These are phyloP conservation scores for Anisodus acutangulus DNA, from an alignment of 257 asterid genomes.

Conservation along the genomic window DNA sequence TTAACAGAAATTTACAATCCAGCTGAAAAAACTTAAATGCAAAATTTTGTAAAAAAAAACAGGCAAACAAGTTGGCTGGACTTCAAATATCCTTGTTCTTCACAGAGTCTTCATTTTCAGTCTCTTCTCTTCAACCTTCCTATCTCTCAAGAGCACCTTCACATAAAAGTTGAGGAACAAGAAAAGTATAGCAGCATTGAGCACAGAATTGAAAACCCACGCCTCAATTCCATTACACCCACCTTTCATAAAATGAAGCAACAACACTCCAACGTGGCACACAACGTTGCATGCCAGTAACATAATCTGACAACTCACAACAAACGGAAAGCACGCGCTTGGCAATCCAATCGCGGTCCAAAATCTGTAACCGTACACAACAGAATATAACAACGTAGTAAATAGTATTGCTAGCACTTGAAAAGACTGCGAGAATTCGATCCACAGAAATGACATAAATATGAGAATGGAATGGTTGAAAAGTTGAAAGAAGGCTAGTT, in stretches of 20 bases:
- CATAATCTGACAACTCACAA: constrained; percentile 67
- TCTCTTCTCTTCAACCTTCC: neutral
- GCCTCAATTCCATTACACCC: constrained; percentile 93
- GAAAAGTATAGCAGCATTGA: constrained; percentile 68
- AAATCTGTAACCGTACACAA: constrained; percentile 85
- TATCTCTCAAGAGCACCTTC: constrained; percentile 45
- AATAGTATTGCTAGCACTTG: constrained; percentile 72
- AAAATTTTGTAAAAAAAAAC: neutral
- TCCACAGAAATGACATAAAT: constrained; percentile 80
- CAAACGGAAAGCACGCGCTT: constrained; percentile 73
- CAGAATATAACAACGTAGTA: constrained; percentile 61
- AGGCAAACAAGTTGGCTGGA: neutral
- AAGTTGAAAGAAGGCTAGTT: constrained; percentile 31
- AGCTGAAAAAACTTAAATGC: neutral
- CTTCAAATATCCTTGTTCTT: neutral
- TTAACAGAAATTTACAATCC: neutral
- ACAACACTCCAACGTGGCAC: constrained; percentile 76
- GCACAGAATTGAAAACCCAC: constrained; percentile 80
- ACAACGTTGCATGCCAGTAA: constrained; percentile 64
- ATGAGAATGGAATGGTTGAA: constrained; percentile 39
- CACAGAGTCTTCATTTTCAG: neutral
- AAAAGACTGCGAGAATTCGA: constrained; percentile 87
- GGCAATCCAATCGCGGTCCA: constrained; percentile 90
- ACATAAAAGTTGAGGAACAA: constrained; percentile 70
- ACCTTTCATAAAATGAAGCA: constrained; percentile 70